These are phyloP conservation scores for Trypanosoma theileri DNA, from an alignment of 208 protist genomes.

Conservation along the genomic window DNA sequence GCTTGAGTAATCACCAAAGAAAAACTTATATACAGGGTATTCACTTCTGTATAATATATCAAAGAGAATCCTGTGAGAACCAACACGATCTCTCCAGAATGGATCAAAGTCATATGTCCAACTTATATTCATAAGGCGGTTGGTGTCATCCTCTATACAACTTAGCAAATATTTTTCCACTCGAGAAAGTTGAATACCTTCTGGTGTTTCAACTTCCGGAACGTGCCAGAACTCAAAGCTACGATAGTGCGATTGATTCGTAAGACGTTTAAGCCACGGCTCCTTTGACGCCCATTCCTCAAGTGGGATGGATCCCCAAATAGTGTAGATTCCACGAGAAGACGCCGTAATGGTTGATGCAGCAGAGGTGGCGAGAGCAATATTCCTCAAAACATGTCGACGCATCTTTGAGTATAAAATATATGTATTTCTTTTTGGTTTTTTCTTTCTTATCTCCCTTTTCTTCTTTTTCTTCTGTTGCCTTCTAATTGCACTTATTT, in stretches of 20 bases:
- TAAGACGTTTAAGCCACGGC: slow-evolving; percentile 80
- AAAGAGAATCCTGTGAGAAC: slow-evolving; percentile 72
- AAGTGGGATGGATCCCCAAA: slow-evolving; percentile 65
- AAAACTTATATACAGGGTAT: slow-evolving; percentile 60
- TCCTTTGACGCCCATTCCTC: slow-evolving; percentile 62
- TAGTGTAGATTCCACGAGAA: slow-evolving; percentile 77
- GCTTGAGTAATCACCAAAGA: slow-evolving; percentile 74
- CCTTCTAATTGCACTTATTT: slow-evolving; percentile 8
- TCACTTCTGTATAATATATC: slow-evolving; percentile 62
- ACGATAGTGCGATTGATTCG: slow-evolving; percentile 66
- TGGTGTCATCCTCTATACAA: slow-evolving; percentile 81
- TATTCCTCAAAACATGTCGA: slow-evolving; percentile 25
- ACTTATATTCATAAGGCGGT: slow-evolving; percentile 69
- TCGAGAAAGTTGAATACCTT: slow-evolving; percentile 48
- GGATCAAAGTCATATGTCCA: slow-evolving; percentile 90
- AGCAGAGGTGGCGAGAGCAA: slow-evolving; percentile 12
- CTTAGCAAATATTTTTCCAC: slow-evolving; percentile 83
- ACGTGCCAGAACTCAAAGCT: slow-evolving; percentile 90
- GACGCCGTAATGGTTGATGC: slow-evolving; percentile 19
- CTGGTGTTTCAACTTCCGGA: slow-evolving; percentile 50
- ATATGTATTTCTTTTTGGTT: background rate
- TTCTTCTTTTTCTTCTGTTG: slow-evolving; percentile 8
- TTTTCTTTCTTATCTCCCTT: background rate
- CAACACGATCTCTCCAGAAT: slow-evolving; percentile 86
- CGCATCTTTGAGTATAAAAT: slow-evolving; percentile 26